Conservation (phyloP, 208 protist species). For the Wallacemonas sp. region DNA sequence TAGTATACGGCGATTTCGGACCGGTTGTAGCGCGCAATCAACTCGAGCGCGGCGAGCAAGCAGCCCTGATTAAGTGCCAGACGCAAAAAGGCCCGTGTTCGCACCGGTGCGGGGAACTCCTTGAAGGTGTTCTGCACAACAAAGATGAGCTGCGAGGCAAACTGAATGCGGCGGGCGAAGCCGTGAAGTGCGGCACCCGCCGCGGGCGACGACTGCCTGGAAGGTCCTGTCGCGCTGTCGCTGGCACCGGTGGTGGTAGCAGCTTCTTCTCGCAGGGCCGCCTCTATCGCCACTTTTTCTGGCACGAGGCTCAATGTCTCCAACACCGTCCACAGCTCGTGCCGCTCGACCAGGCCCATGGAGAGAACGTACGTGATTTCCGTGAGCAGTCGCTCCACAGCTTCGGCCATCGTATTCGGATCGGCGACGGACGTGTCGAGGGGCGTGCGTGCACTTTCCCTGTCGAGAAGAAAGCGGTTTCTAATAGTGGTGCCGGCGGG, state of each 20-base stretch:
- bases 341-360: constrained; percentile 34
- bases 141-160: constrained; percentile 58
- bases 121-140: constrained; percentile 43
- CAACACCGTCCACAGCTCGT: constrained; percentile 63
- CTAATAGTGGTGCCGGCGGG: constrained; percentile 1
- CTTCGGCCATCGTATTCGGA: constrained; percentile 19
- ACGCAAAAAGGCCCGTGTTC: constrained; percentile 48
- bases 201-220: too few relatives aligned
- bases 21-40: constrained; percentile 52
- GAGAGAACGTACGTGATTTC: constrained; percentile 55
- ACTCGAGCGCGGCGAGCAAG: constrained; percentile 55
- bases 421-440: background rate
- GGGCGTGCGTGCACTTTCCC: background rate
- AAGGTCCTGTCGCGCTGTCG: too few relatives aligned
- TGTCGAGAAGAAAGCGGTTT: constrained; percentile 20
- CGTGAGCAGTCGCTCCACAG: constrained; percentile 35
- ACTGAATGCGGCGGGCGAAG: constrained; percentile 34
- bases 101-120: constrained; percentile 19
- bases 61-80: constrained; percentile 64
- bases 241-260: too few relatives aligned
- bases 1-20: constrained; percentile 43
- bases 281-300: constrained; percentile 22
- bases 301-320: constrained; percentile 43
- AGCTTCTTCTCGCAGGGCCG: background rate
- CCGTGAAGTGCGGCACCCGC: too few relatives aligned